Conservation (phyloP, 495 filamentous ascomycete genomes). For the Cercophora samala region DNA sequence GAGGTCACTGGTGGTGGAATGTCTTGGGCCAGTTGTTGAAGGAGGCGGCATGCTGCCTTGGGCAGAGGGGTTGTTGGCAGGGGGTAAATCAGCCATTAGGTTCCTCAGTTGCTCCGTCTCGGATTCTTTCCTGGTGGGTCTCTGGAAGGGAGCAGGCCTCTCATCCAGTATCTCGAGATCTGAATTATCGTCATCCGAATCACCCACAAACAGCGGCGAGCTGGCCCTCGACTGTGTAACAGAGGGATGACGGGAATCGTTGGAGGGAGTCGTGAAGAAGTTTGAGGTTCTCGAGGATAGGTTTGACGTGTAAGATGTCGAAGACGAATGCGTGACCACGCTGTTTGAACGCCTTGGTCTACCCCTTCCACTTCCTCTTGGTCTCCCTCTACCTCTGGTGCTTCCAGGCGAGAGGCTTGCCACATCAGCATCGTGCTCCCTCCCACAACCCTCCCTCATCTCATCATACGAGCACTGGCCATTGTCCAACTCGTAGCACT, state of each 20-base stretch:
- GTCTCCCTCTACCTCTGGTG: neutral
- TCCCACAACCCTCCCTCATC: neutral
- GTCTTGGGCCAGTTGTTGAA: neutral
- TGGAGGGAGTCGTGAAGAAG: neutral
- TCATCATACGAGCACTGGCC: slow-evolving; percentile 24
- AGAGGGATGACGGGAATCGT: neutral
- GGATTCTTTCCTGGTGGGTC: neutral
- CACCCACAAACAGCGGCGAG: neutral
- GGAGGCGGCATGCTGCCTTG: neutral
- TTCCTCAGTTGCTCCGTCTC: neutral
- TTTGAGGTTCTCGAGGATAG: neutral
- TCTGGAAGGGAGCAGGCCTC: neutral
- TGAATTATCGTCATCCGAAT: neutral
- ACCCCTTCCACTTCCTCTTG: neutral
- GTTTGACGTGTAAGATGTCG: neutral
- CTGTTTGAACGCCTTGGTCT: neutral
- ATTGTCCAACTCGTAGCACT: slow-evolving; percentile 26
- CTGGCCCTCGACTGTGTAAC: neutral
- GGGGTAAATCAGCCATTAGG: neutral
- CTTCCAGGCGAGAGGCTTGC: neutral
- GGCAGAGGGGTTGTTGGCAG: too few relatives aligned
- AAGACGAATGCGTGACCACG: neutral
- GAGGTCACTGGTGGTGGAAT: neutral
- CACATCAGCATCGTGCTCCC: slow-evolving; percentile 20
- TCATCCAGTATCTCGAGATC: neutral